Conservation (phyloP, 177 flowering plant genomes). For the Vitis hybrid region DNA sequence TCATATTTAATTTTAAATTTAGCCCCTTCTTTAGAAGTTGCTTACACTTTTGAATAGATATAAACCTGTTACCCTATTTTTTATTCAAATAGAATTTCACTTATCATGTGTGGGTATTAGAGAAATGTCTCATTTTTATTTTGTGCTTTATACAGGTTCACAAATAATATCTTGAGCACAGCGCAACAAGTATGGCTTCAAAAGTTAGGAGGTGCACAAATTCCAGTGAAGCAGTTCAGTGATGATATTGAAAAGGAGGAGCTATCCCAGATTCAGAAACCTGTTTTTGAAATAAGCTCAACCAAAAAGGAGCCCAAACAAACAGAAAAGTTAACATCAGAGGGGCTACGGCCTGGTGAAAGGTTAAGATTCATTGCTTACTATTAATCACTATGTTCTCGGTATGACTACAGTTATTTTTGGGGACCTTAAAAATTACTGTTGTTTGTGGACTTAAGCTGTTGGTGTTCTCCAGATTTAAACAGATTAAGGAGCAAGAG, state of each 20-base stretch:
- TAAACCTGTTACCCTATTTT: not conserved
- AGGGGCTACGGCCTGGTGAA: slow-evolving; percentile 79
- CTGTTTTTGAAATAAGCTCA: slow-evolving; percentile 28
- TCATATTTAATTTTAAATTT: not conserved
- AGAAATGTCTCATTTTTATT: not conserved
- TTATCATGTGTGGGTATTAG: too few relatives aligned
- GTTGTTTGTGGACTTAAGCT: slow-evolving; percentile 9
- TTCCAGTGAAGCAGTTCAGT: slow-evolving; percentile 38
- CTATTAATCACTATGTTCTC: not conserved
- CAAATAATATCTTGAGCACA: slow-evolving; percentile 89
- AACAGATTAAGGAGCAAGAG: slow-evolving; percentile 77
- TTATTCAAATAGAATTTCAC: not conserved
- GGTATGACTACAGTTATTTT: too few relatives aligned
- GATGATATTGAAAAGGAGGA: slow-evolving; percentile 38
- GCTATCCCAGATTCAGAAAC: slow-evolving; percentile 25
- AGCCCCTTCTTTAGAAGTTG: not conserved
- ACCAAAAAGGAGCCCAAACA: slow-evolving; percentile 19
- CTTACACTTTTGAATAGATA: not conserved
- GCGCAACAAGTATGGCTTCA: slow-evolving; percentile 93
- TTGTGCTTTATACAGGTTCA: slow-evolving; percentile 56
- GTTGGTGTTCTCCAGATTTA: slow-evolving; percentile 56
- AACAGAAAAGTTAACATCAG: slow-evolving; percentile 42
- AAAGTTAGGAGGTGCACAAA: slow-evolving; percentile 85
- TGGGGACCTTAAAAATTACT: too few relatives aligned
- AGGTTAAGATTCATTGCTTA: slow-evolving; percentile 42